Evolutionary conservation across 2,329 filamentous ascomycete genomes (phyloP), one percentile per base, ranked within the genome.

Genomic region (Apiospora marii): DNA sequence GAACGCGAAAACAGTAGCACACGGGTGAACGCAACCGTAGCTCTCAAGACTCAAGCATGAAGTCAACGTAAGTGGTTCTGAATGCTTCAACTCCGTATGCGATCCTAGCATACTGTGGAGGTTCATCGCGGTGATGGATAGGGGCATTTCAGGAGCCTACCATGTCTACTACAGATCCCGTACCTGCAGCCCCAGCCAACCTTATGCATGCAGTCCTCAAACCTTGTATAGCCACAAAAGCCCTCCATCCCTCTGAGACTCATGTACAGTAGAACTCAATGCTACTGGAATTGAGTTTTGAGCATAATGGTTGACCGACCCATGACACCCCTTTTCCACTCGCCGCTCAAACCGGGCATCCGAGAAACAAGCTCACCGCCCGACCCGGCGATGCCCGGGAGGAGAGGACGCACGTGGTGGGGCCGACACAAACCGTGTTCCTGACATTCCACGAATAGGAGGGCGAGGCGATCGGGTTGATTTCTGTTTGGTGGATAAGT

Each of bases 401-500:
- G 1, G 19, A 41, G 10, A 61, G 16, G 34, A n/a, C 22, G 41
- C 58, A 41, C 58, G 34, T 41, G 30, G 58, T 64, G 58, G 58
- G 58, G 19, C 34, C 34, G 19, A 64, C 13, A 34, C 19, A 64
- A 5, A 19, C 24, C 58, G 34, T 64, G 49, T 41, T 41, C 3
- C 34, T 30, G 30, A 14, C 13, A 41, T 64, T 4, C 58, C 58
- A 64, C 58, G 58, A 64, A 64, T 64, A 64, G 10, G 58, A 64
- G 27, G 27, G 27, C 27, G 27, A 30, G 34, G 22, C 5, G 53
- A 10, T 30, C 27, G 51, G 19, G 49, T 51, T 12, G n/a, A 10
- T 10, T 14, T 37, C 30, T 37, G 30, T 61, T 27, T 37, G n/a
- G n/a, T 27, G 49, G 49, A 12, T n/a, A 51, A 41, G 37, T 41